Percentiles rank a stretch among this genome's conserved stretches.
Conservation (phyloP, 352 stramenopile species). For the Phytophthora citricola region DNA sequence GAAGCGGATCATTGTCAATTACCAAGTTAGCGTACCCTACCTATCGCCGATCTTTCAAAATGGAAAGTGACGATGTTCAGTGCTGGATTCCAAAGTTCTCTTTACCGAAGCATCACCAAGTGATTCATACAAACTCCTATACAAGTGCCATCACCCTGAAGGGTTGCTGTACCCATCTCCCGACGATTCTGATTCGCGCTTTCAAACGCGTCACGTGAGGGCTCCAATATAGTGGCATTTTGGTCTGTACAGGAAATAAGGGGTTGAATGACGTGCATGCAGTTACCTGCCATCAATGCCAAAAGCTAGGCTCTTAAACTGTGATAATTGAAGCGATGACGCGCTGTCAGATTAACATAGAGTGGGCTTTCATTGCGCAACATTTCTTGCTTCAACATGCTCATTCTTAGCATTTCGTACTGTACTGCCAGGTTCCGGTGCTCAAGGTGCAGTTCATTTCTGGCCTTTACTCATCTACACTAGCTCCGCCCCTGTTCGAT, state of each 20-base stretch:
- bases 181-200: too few species aligned
- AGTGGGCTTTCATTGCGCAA: slow-evolving; percentile 5
- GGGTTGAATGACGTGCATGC: too few species aligned
- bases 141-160: slow-evolving; percentile 8
- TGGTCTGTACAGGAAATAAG: too few species aligned
- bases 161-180: slow-evolving; percentile 31
- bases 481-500: not conserved
- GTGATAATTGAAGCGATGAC: not conserved
- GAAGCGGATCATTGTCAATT: slow-evolving; percentile 30
- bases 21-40: slow-evolving; percentile 27
- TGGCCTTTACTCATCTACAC: slow-evolving; percentile 10
- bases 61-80: slow-evolving; percentile 18
- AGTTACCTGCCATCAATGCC: too few species aligned
- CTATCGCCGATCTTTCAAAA: slow-evolving; percentile 22
- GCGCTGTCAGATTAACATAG: slow-evolving; percentile 1
- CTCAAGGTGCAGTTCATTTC: slow-evolving; percentile 2
- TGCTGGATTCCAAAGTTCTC: not conserved
- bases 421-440: slow-evolving; percentile 1
- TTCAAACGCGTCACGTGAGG: too few species aligned
- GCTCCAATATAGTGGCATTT: too few species aligned
- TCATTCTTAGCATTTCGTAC: too few species aligned
- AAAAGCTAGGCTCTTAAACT: too few species aligned
- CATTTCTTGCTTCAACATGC: slow-evolving; percentile 6
- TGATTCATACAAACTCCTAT: slow-evolving; percentile 6
- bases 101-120: slow-evolving; percentile 5